Conservation (phyloP, 2,329 filamentous ascomycete species). For the Penicillium corylophilum region DNA sequence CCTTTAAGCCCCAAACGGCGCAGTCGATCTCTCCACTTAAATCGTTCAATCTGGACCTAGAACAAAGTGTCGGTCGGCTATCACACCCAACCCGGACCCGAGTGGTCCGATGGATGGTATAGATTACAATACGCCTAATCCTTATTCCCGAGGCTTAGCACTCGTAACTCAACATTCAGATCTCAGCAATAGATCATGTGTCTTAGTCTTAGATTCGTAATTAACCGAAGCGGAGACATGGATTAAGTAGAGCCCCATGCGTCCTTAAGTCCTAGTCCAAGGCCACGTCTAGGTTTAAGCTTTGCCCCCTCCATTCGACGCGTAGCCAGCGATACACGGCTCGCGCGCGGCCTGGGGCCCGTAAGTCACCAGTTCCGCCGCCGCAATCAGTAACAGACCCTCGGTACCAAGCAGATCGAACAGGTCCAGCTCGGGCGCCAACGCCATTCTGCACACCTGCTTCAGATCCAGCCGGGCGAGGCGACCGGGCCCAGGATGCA, state of each 20-base stretch:
- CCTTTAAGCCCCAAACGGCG: background rate
- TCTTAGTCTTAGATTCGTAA: background rate
- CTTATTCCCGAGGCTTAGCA: background rate
- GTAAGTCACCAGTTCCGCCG: conserved; percentile 35
- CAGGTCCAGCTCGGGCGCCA: conserved; percentile 29
- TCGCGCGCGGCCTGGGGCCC: conserved; percentile 37
- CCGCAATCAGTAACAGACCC: conserved; percentile 42
- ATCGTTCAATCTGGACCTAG: background rate
- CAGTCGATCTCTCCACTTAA: background rate
- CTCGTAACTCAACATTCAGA: background rate
- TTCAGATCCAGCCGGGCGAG: conserved; percentile 40
- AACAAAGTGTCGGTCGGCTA: background rate
- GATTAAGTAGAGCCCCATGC: background rate
- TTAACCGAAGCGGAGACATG: background rate
- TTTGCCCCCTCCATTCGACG: conserved; percentile 10
- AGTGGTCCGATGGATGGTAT: background rate
- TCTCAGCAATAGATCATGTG: background rate
- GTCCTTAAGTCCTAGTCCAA: background rate
- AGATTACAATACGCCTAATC: background rate
- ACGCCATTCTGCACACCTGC: conserved; percentile 40
- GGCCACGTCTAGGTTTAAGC: background rate
- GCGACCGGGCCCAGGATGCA: conserved; percentile 47
- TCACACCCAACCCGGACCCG: too few species aligned
- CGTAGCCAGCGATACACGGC: conserved; percentile 45
- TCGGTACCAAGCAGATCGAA: conserved; percentile 49